Base-by-base conservation (phyloP, 306 rosid species). In the Dalbergia cultrata region DNA sequence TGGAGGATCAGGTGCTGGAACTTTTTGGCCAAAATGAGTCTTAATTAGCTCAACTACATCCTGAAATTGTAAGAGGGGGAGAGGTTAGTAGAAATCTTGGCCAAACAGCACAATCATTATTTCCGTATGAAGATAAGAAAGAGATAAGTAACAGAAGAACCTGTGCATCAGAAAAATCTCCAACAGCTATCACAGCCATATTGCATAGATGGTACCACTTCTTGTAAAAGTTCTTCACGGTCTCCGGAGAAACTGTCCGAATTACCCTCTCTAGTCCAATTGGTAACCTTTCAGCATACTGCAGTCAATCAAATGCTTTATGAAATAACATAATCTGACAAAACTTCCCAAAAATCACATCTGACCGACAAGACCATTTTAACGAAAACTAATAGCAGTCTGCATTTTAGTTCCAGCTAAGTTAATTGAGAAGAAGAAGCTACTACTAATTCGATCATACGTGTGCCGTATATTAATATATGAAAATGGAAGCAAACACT, bases 151-250 rank as follows among this genome's bases (percentile, higher is more conserved):
- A 80, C 75, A 49, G 76, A 53, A 84, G 75, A 78, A 95, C 99
- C 99, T 91, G 84, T 6, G 97, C 86, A 74, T 95, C 93, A 85
- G 95, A 69, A 83, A 95, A 93, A 91, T 95, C 97, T 65, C 99
- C 99, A 68, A 95, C 97, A 59, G 99, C 97, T 80, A 95, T 88
- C 61, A 95, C 97, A 49, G 99, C 99, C 99, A 93, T 95, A 76
- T 95, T 93, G 86, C 91, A 82, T 75, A 95, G 86, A 86, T 90
- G 92, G 79, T 95, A 95, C 97, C 99, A 95, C 85, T 91, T 95
- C 83, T 86, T 60, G 85, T 93, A 95, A 82, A 93, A 95, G 62
- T 66, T 78, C 87, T 84, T 95, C 78, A 93, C 99, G n/a, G 95
- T 93, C 84, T 90, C 95, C 1, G 91, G 73, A 76, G 97, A 81